phyloP scores from a whole-genome alignment of 352 stramenopile genomes.

The Phytophthora fragariaefolia region DNA sequence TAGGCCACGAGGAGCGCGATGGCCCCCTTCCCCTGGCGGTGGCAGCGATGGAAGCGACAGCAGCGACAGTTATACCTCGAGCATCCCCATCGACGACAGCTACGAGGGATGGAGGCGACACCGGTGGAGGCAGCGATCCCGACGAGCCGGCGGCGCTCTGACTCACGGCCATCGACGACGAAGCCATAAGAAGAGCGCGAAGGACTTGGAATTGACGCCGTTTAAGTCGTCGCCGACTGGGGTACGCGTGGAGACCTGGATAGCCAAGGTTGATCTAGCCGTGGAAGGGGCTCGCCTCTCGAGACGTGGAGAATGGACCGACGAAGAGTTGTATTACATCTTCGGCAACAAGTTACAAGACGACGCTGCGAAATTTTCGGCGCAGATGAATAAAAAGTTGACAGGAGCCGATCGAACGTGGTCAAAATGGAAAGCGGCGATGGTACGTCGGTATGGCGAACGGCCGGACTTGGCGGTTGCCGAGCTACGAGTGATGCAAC shows the following conservation, averaged over 20 bases:
- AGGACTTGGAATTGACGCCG: not conserved
- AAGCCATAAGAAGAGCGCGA: not conserved
- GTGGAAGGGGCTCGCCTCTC: not conserved
- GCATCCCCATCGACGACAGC: too few relatives aligned
- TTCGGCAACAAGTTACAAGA: constrained; percentile 12
- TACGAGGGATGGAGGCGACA: too few relatives aligned
- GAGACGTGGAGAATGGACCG: not conserved
- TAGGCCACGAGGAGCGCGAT: too few relatives aligned
- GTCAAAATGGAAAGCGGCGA: not conserved
- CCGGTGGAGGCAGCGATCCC: too few relatives aligned
- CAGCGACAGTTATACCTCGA: too few relatives aligned
- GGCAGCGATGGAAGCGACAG: too few relatives aligned
- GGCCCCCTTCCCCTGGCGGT: too few relatives aligned
- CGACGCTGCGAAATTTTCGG: not conserved
- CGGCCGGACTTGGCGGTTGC: not conserved
- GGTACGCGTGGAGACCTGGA: not conserved
- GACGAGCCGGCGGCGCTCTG: too few relatives aligned
- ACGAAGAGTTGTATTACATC: constrained; percentile 1
- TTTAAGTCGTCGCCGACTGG: not conserved
- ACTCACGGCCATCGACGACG: too few relatives aligned
- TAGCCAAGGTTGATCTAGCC: not conserved
- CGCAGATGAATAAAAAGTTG: not conserved
- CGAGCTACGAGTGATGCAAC: not conserved
- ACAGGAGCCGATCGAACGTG: not conserved
- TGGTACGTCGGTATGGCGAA: constrained; percentile 5